These are phyloP conservation scores for Alternaria longipes DNA, from an alignment of 2,329 filamentous ascomycete species.

Conservation along the genomic window DNA sequence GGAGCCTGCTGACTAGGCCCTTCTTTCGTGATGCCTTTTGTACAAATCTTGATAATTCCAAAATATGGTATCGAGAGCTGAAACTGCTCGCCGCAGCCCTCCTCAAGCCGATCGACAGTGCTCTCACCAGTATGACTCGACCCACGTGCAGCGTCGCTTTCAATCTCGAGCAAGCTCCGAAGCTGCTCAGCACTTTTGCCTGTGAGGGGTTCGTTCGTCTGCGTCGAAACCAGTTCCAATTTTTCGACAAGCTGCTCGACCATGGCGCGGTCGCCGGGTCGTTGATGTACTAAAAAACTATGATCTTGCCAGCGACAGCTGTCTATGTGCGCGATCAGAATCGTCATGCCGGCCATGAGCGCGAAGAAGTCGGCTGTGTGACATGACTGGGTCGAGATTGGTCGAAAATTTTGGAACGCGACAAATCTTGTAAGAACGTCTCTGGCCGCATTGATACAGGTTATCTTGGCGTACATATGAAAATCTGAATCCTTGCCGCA, in stretches of 20 bases:
- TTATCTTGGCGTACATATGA: conserved; percentile 17
- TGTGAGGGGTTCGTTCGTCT: conserved; percentile 22
- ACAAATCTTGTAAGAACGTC: conserved; percentile 26
- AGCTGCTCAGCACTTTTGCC: conserved; percentile 23
- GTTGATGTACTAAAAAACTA: conserved; percentile 24
- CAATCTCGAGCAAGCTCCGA: conserved; percentile 25
- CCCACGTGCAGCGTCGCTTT: conserved; percentile 19
- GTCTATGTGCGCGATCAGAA: conserved; percentile 31
- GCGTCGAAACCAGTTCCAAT: conserved; percentile 13
- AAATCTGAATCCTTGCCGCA: conserved; percentile 6
- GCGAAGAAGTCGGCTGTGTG: conserved; percentile 30
- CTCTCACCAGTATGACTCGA: not conserved
- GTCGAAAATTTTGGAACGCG: conserved; percentile 20
- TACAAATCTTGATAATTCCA: conserved; percentile 44
- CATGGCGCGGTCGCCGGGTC: conserved; percentile 27
- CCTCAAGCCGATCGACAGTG: conserved; percentile 1
- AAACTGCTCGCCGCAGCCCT: conserved; percentile 10
- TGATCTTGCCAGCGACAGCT: conserved; percentile 5
- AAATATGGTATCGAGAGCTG: conserved; percentile 39
- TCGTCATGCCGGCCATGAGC: conserved; percentile 28
- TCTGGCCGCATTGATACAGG: conserved; percentile 24
- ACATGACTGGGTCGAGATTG: conserved; percentile 14
- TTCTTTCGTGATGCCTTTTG: conserved; percentile 21
- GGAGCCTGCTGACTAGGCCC: not conserved
- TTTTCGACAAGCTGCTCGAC: conserved; percentile 23